Base-by-base conservation (phyloP, 345 rosid genomes). In the Populus deltoides region DNA sequence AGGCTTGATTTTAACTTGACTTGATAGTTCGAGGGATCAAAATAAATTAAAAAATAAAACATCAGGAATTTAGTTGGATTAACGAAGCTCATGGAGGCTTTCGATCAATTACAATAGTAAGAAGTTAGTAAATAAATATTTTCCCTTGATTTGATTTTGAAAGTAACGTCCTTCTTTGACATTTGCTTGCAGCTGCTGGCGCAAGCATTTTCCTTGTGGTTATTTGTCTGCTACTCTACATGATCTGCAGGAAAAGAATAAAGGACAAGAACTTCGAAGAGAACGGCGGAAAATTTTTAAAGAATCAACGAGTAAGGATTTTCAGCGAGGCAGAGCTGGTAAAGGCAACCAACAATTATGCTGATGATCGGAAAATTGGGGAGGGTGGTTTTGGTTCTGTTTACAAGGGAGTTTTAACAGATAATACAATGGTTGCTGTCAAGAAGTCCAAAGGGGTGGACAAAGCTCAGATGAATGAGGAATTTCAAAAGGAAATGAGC, bases 381-480 rank as follows among this genome's bases (percentile, higher is more conserved):
- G 75, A 75, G 62, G 86, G 86, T 2, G 86, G 86, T 10, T 84
- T 73, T 66, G 82, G 81, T 16, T 81, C 41, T 43, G 84, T 84
- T 18, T 76, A 84, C 70, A 79, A 65, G 47, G 84, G 87, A 0
- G 38, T 72, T 51, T 22, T 84, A 17, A 8, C 68, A 0, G 84
- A 81, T 57, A 70, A 55, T 3, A 68, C 74, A 1, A 22, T 3
- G 8, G 39, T 73, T 68, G 75, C 84, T 6, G 77, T 81, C 7
- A 81, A 76, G 77, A 81, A 76, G 63, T 79, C 79, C 11, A 78
- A 76, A 51, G 80, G 65, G 22, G 7, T 39, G 5, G 69, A 72
- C 41, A 81, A 76, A 68, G n/a, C 51, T 45, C 79, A 71, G 17
- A 68, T 78, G 15, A 72, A 71, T 27, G 65, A 78, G 4, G 84